A percentile compares a stretch with the other conserved stretches of the same genome.
Conservation (phyloP, 495 filamentous ascomycete genomes). For the Astrocystis sublimbata region DNA sequence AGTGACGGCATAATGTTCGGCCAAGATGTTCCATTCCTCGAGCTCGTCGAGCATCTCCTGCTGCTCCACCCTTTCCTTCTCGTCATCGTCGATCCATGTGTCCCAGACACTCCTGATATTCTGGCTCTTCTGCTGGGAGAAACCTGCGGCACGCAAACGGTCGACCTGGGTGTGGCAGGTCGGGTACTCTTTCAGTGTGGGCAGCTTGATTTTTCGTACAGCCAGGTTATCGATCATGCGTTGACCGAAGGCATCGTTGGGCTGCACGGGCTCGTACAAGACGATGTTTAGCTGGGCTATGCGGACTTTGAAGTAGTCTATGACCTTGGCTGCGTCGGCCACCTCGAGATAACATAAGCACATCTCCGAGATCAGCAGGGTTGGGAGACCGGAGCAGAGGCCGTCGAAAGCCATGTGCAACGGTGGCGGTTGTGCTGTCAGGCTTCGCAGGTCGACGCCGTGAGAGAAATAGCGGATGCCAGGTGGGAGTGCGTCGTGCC, state of each 20-base stretch:
- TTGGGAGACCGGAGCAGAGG: too few relatives aligned
- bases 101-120: slow-evolving; percentile 78
- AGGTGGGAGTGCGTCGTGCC: slow-evolving; percentile 28
- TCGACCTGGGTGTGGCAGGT: slow-evolving; percentile 63
- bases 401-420: slow-evolving; percentile 38
- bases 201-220: slow-evolving; percentile 77
- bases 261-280: slow-evolving; percentile 87
- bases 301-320: slow-evolving; percentile 64
- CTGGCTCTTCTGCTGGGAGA: slow-evolving; percentile 51
- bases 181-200: slow-evolving; percentile 73
- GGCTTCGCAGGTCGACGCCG: slow-evolving; percentile 73
- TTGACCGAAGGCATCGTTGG: slow-evolving; percentile 79
- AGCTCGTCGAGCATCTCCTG: slow-evolving; percentile 93
- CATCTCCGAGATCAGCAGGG: slow-evolving; percentile 87
- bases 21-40: slow-evolving; percentile 90
- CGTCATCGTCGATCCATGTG: slow-evolving; percentile 65
- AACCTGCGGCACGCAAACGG: slow-evolving; percentile 67
- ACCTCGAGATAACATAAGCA: slow-evolving; percentile 85
- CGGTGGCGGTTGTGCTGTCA: slow-evolving; percentile 37
- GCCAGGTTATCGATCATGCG: slow-evolving; percentile 93
- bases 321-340: slow-evolving; percentile 57
- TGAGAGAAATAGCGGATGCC: slow-evolving; percentile 67
- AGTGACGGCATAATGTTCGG: slow-evolving; percentile 83
- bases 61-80: slow-evolving; percentile 75
- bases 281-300: slow-evolving; percentile 64